Evolutionary conservation across 1,284 basidiomycete genomes (phyloP), one percentile per base, ranked within the genome.

Genomic region (Boletellus deceptivus): DNA sequence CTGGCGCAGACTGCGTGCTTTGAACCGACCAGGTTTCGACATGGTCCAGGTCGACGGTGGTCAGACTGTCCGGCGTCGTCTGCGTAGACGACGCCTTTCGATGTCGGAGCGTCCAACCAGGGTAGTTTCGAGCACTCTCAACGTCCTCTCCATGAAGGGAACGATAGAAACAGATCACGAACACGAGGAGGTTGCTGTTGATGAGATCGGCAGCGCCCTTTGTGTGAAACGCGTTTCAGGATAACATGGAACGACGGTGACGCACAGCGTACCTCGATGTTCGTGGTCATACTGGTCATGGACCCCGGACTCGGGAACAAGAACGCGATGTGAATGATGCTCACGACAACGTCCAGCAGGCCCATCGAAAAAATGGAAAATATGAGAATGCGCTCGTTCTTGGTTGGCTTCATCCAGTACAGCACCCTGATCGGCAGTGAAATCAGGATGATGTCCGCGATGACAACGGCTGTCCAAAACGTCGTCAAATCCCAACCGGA

Each of bases 141-240:
- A 57, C 46, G 14, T 52, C 48, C 8, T 39, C 50, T 9, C 45
- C 56, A 0, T 36, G 47, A 20, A 60, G 24, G 33, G 45, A 36
- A 24, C 49, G 55, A 33, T 58, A 47, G 36, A 55, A 5, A 3
- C 10, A 38, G 8, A 47, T 56, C n/a, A 60, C 55, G 22, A 59
- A 36, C 33, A 50, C 46, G 29, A 63, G 56, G 48, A 56, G 41
- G 11, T 59, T 44, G 33, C 58, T 59, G 9, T 46, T 40, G 22
- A 48, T 43, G 8, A 63, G 49, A 37, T 48, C 40, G 11, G 63
- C n/a, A 3, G 45, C 47, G 39, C 55, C 47, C 58, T 62, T n/a
- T n/a, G n/a, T 35, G 18, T 47, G 39, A 57, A 44, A 58, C 43
- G 14, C 2, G 40, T 44, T 24, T 48, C 27, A 27, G 33, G 13